Evolutionary conservation across 2,329 filamentous ascomycete species (phyloP), one percentile per base, ranked within the genome.

Genomic region (Alternaria novae-zelandiae): DNA sequence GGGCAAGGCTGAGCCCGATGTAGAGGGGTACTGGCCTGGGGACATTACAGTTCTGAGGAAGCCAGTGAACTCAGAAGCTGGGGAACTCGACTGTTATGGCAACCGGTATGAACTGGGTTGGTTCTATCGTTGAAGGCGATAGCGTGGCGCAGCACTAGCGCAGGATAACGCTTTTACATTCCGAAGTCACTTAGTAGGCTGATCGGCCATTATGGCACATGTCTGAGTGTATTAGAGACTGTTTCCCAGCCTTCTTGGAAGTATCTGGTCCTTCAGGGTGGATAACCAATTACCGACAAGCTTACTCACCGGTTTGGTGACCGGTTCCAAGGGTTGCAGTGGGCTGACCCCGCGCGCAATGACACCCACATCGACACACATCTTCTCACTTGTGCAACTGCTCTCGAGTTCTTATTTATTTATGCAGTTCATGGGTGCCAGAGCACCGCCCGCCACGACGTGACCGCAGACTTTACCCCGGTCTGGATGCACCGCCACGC

Each of bases 1-100:
- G 54, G 79, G 78, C 13, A 58, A 70, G 15, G 28, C 20, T 26
- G 74, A 82, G 4, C 74, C 76, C 20, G 73, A 77, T 13, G 82
- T 88, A 0, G 85, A 87, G 59, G 87, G 87, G 0, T 83, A 87
- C 66, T 90, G 88, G 88, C 83, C 85, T 28, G 88, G 88, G 6
- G 81, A 87, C 32, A 83, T 90, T 23, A 86, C 86, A 57, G 82
- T 89, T 28, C 79, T 89, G n/a, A 79, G 86, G n/a, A 76, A 77
- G 15, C 73, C 76, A 12, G 76, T 75, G 0, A 77, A 81, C 57
- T 71, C 74, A 11, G 78, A 82, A 56, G 82, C 73, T 51, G 83
- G 83, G 11, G 78, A 81, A 51, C 47, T 77, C 28, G 83, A 86
- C 43, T 84, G 83, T 69, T 86, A 85, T 74, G 85, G 85, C 4